Conservation (phyloP, 148 eudicot genomes). For the Rhododendron williamsianum region DNA sequence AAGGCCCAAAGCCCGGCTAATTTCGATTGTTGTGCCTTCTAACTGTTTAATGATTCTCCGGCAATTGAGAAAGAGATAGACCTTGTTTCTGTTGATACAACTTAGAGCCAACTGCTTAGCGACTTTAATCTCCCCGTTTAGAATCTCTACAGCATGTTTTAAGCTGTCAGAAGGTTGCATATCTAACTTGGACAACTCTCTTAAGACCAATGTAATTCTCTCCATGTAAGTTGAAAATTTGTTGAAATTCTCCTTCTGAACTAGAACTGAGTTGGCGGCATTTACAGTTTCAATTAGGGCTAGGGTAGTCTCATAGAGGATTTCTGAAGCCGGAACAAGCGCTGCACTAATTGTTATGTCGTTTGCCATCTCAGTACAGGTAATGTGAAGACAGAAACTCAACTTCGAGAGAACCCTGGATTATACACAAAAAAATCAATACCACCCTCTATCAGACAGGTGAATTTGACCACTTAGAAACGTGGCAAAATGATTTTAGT, state of each 20-base stretch:
- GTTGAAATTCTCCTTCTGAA: conserved; percentile 12
- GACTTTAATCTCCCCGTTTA: conserved; percentile 1
- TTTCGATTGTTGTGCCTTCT: conserved; percentile 1
- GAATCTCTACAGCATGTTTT: conserved; percentile 7
- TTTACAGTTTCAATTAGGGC: conserved; percentile 6
- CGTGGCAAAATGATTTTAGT: neutral
- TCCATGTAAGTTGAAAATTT: conserved; percentile 10
- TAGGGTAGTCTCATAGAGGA: conserved; percentile 3
- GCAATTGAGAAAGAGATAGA: conserved; percentile 15
- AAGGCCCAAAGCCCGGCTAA: conserved; percentile 9
- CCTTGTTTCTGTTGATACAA: conserved; percentile 10
- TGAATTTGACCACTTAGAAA: neutral
- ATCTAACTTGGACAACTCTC: conserved; percentile 2
- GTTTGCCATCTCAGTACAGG: conserved; percentile 3
- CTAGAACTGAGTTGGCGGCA: neutral
- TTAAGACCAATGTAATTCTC: neutral
- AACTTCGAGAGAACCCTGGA: neutral
- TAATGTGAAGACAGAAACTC: neutral
- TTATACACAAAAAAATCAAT: neutral
- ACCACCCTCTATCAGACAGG: neutral
- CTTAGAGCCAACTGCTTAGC: conserved; percentile 3
- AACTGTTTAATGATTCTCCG: neutral
- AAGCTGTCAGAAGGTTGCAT: neutral
- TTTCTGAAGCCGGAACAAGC: conserved; percentile 1
- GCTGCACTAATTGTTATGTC: neutral